Evolutionary conservation across 1,139 yeast genomes (phyloP).

Genomic region (Kluyveromyces sp.): DNA sequence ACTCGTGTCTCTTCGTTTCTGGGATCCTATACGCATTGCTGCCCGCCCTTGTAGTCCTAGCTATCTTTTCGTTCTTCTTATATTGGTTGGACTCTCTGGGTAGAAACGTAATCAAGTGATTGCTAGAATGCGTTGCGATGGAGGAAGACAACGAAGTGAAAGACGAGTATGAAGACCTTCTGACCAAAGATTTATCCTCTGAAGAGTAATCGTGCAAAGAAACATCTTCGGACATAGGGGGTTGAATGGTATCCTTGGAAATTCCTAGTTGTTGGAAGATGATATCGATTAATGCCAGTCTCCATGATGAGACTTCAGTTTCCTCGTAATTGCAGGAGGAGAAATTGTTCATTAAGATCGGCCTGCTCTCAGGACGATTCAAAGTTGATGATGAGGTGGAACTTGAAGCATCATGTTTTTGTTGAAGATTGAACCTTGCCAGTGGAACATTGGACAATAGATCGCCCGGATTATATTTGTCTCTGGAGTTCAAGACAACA

Average conservation of each 20-base stretch:
- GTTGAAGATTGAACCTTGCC: conserved; percentile 36
- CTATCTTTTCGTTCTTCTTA: neutral
- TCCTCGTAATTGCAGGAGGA: conserved; percentile 51
- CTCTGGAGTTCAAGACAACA: conserved; percentile 55
- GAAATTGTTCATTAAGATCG: conserved; percentile 2
- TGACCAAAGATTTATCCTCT: conserved; percentile 1
- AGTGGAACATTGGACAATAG: conserved; percentile 75
- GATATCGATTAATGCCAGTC: conserved; percentile 67
- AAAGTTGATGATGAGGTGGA: conserved; percentile 4
- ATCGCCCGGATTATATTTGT: conserved; percentile 73
- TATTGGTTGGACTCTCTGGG: conserved; percentile 23
- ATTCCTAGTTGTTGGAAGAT: conserved; percentile 71
- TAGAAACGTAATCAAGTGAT: conserved; percentile 21
- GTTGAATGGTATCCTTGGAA: conserved; percentile 37
- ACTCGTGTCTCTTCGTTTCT: neutral
- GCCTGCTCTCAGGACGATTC: neutral
- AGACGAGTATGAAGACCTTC: conserved; percentile 15
- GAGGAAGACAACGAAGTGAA: conserved; percentile 14
- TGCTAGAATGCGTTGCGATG: conserved; percentile 18
- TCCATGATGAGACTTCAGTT: conserved; percentile 64
- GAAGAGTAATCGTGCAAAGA: conserved; percentile 3
- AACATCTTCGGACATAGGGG: conserved; percentile 12
- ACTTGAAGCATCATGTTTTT: conserved; percentile 1
- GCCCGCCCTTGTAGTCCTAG: neutral
- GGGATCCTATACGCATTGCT: neutral